Conservation (phyloP, 73 alveolate genomes). For the Diophrys sp. region DNA sequence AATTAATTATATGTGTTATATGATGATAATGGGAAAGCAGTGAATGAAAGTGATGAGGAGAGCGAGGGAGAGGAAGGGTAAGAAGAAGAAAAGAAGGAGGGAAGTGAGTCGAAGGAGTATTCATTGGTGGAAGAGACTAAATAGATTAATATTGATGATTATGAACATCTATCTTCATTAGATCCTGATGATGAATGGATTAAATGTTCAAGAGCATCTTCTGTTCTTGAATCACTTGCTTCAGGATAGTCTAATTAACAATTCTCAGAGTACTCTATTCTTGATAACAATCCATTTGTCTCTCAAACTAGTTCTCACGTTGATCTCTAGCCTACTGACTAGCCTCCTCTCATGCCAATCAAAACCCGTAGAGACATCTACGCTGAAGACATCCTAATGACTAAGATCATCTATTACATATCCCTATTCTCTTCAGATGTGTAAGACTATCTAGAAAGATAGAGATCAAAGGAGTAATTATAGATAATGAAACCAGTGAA, state of each 20-base stretch:
- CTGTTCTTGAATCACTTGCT: constrained; percentile 36
- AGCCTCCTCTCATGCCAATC: constrained; percentile 7
- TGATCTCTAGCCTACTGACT: too few relatives aligned
- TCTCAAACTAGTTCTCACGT: too few relatives aligned
- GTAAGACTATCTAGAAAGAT: constrained; percentile 39
- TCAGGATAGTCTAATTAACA: neutral
- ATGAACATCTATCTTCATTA: constrained; percentile 64
- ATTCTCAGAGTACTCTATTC: neutral
- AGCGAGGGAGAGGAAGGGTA: constrained; percentile 14
- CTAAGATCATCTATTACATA: constrained; percentile 76
- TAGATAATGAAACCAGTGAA: constrained; percentile 9
- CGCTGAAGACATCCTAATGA: constrained; percentile 76
- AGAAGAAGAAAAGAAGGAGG: constrained; percentile 16
- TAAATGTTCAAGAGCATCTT: neutral
- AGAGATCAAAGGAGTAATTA: constrained; percentile 65
- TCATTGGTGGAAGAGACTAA: neutral
- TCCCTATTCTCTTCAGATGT: constrained; percentile 83
- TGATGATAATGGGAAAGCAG: constrained; percentile 2
- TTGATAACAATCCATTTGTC: too few relatives aligned
- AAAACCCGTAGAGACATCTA: constrained; percentile 66
- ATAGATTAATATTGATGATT: constrained; percentile 10
- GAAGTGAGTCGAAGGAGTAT: neutral
- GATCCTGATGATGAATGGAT: constrained; percentile 81
- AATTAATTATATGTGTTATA: constrained; percentile 42
- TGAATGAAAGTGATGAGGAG: constrained; percentile 13